A percentile compares a stretch with the other conserved stretches of the same genome.
Conservation (phyloP, 352 stramenopile species). For the Blastocystis sp. region DNA sequence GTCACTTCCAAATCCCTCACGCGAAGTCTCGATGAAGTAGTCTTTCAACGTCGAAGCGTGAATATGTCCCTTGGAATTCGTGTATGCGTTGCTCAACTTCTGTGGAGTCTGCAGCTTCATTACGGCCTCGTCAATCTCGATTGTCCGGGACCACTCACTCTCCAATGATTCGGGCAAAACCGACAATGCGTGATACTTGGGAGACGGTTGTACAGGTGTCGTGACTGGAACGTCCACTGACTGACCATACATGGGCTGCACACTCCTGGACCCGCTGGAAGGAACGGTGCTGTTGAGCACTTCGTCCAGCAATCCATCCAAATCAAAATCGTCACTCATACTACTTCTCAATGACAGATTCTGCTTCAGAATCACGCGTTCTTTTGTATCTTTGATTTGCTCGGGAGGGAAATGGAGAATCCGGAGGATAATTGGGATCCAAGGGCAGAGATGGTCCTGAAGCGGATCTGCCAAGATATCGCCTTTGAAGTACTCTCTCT, state of each 20-base stretch:
- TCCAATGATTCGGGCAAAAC: not conserved
- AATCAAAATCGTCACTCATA: conserved; percentile 13
- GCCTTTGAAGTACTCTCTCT: not conserved
- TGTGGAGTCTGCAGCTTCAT: not conserved
- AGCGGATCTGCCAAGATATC: not conserved
- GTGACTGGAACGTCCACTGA: not conserved
- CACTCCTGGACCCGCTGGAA: not conserved
- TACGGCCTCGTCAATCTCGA: not conserved
- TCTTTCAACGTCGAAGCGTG: not conserved
- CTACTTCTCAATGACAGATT: not conserved
- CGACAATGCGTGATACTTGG: not conserved
- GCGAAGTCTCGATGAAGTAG: not conserved
- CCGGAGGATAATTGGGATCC: not conserved
- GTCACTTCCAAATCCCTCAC: not conserved
- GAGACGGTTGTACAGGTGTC: not conserved
- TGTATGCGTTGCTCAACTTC: conserved; percentile 15
- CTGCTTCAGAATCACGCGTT: no score
- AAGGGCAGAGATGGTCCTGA: not conserved
- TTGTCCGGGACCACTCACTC: not conserved
- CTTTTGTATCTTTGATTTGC: no score
- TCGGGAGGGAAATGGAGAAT: no score
- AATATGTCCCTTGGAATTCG: not conserved
- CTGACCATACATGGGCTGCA: not conserved
- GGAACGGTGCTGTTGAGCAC: not conserved
- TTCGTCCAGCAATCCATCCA: conserved; percentile 18